Base-by-base conservation (phyloP, 345 rosid species). In the Turnera subulata region DNA sequence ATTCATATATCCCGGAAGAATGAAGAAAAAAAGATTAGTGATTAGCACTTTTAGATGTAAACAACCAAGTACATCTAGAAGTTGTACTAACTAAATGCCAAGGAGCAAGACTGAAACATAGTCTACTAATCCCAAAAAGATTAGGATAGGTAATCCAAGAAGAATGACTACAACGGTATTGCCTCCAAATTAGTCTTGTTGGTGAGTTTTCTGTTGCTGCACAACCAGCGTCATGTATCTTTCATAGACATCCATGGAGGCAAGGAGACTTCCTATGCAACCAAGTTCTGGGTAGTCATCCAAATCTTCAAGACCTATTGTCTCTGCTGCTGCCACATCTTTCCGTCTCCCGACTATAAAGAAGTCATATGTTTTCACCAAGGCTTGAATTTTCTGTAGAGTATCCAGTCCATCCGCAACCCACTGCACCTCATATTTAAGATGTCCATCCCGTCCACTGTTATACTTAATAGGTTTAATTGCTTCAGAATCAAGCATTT, bases 341-440 rank as follows among this genome's bases (percentile, higher is more conserved):
- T 66, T 53, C 22, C 78, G 67, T 62, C 83, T 73, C 37, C 96
- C 96, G 1, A 78, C 79, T 1, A 88, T 64, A 24, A 84, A 58
- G 21, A 82, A 68, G 40, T 88, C 73, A 18, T 58, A 69, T 1
- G 58, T 71, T 21, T 54, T 58, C 13, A 62, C 81, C 37, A 81
- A 2, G 0, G 58, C 24, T 48, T 70, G 64, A 2, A 88, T 54
- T 1, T 59, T 12, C 48, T 10, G 42, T 0, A 79, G 76, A 1
- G 84, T 71, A 50, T 64, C 69, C 0, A 77, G 76, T 16, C 88
- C 91, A 29, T 70, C 74, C 1, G 48, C 52, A 26, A 75, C 80
- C 5, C n/a, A 33, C 55, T 64, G 65, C 63, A 76, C 72, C 15
- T 6, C 32, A 51, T 65, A 81, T 17, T 17, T 50, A 1, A 65